phyloP scores from a whole-genome alignment of 2,329 filamentous ascomycete genomes.

The Ilyonectria destructans region DNA sequence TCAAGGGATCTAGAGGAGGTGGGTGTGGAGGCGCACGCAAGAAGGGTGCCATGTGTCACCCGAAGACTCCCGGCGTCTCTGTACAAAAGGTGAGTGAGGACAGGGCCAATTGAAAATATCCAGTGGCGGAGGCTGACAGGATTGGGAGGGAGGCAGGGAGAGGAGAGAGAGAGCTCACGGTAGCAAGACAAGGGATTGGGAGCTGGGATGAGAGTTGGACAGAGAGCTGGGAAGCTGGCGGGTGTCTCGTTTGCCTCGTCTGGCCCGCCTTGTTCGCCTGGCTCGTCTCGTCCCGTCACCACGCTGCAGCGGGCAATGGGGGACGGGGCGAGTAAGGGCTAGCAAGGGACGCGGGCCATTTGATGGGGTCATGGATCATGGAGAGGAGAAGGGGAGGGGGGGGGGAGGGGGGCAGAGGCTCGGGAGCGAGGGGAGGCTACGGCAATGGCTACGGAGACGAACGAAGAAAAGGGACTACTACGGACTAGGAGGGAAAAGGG shows the following conservation, averaged over 20 bases:
- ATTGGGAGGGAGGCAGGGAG: not conserved
- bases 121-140: constrained; percentile 8
- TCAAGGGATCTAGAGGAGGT: constrained; percentile 28
- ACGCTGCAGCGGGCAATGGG: constrained; percentile 21
- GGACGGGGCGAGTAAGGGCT: not conserved
- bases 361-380: constrained; percentile 25
- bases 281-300: constrained; percentile 29
- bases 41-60: constrained; percentile 38
- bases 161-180: not conserved
- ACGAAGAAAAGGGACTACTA: constrained; percentile 9
- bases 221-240: not conserved
- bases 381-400: constrained; percentile 33
- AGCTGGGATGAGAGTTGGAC: not conserved
- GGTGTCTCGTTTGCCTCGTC: constrained; percentile 9
- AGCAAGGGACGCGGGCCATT: constrained; percentile 17
- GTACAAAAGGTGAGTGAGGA: not conserved
- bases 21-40: constrained; percentile 25
- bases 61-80: constrained; percentile 37
- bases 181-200: constrained; percentile 1
- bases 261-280: not conserved
- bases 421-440: constrained; percentile 1
- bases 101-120: constrained; percentile 8
- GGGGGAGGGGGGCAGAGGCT: constrained; percentile 17
- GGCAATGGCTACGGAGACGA: constrained; percentile 19
- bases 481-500: not conserved